Evolutionary conservation across 2,329 filamentous ascomycete species (phyloP).

Genomic region (Xylariaceae sp.): DNA sequence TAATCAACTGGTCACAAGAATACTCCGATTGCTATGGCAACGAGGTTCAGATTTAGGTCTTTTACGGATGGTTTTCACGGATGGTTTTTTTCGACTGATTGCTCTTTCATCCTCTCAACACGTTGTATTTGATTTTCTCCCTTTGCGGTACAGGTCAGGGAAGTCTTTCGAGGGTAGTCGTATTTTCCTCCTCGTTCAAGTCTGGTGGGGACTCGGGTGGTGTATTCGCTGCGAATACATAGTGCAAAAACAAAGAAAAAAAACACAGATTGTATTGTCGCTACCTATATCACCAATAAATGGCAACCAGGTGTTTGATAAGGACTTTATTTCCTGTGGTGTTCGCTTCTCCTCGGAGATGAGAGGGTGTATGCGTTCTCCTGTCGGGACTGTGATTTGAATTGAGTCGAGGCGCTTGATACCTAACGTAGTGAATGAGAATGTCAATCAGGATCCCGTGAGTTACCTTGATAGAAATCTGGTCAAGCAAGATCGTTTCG

Average conservation of each 20-base stretch:
- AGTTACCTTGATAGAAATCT: no score
- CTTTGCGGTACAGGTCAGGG: neutral
- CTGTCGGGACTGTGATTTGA: no score
- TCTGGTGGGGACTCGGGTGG: no score
- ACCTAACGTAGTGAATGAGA: no score
- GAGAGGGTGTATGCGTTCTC: no score
- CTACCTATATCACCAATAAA: slow-evolving; percentile 4
- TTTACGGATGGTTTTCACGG: neutral
- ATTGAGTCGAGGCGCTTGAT: no score
- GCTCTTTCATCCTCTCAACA: neutral
- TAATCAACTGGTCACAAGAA: neutral
- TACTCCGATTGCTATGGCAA: neutral
- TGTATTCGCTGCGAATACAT: no score
- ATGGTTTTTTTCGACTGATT: neutral
- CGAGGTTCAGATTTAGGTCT: no score
- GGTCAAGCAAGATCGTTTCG: no score
- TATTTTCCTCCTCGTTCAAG: neutral
- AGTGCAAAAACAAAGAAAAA: neutral
- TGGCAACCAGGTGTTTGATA: neutral
- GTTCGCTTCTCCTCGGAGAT: neutral
- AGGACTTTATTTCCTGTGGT: neutral
- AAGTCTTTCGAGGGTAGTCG: neutral
- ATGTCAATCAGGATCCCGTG: no score
- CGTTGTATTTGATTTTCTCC: neutral
- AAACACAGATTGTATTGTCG: slow-evolving; percentile 14